Base-by-base conservation (phyloP, 208 protist species). In the Novymonas esmeraldas region DNA sequence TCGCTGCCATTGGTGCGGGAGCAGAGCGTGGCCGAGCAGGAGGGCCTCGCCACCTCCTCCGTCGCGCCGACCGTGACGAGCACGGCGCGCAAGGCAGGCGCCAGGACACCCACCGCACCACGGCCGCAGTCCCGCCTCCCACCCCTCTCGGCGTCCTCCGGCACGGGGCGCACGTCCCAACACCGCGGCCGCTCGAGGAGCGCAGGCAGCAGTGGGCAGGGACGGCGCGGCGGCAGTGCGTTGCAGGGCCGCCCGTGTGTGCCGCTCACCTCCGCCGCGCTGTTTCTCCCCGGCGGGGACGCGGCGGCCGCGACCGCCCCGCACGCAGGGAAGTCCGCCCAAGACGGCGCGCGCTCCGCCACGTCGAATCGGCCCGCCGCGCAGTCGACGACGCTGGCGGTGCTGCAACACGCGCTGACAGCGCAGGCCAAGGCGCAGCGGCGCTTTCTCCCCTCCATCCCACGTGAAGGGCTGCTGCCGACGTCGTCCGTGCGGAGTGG, bases 381-480 rank as follows among this genome's bases (percentile, higher is more conserved):
- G n/a, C 24, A 50, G 18, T 31, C 48, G 3, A 29, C 52, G 31
- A 29, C 67, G 22, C 22, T 52, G 6, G 67, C 42, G 5, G 59
- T 64, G 33, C 29, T 54, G 36, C 44, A 42, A 44, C 66, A 64
- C 26, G 29, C 54, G 18, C 22, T 64, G 18, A 54, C 57, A 38
- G 36, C 26, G 24, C 49, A 49, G 33, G 59, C 60, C 11, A 74
- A 55, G 34, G 22, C 50, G 20, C 49, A 31, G 10, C 13, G 45
- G 20, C 69, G 33, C 16, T 67, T 68, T 33, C 22, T 68, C n/a
- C 69, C 69, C 10, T 68, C 60, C 29, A 38, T 74, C 28, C 69
- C 69, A 5, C 28, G 29, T 1, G 69, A 74, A 29, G 69, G 69
- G 4, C 51, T 74, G 7, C 44, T 74, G n/a, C 60, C 55, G 22